Evolutionary conservation across 1,139 yeast species (phyloP).

Genomic region (Suhomyces atakaporum): DNA sequence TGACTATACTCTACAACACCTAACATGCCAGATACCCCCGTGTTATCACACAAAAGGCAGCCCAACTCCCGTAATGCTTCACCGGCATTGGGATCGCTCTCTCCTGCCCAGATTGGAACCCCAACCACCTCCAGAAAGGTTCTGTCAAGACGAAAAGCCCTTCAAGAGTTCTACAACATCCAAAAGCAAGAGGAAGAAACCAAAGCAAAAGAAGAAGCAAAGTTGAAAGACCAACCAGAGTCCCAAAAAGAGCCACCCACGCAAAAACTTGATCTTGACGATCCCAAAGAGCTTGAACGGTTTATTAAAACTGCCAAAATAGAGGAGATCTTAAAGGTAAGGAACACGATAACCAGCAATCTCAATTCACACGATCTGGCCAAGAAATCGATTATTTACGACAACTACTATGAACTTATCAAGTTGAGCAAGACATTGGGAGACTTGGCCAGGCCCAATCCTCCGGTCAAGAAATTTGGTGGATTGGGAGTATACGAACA

Average conservation of each 20-base stretch:
- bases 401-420: constrained; percentile 48
- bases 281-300: constrained; percentile 23
- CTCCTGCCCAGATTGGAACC: constrained; percentile 14
- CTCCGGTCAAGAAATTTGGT: constrained; percentile 4
- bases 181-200: constrained; percentile 21
- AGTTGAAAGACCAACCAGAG: constrained; percentile 6
- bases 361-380: constrained; percentile 44
- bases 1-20: not conserved
- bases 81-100: constrained; percentile 12
- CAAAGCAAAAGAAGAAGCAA: constrained; percentile 8
- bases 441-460: constrained; percentile 27
- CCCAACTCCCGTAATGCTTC: constrained; percentile 12
- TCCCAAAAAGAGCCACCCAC: not conserved
- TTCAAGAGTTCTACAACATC: constrained; percentile 46
- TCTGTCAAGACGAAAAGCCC: constrained; percentile 44
- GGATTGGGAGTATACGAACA: constrained; percentile 16
- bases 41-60: constrained; percentile 17
- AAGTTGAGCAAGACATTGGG: constrained; percentile 42
- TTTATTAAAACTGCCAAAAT: constrained; percentile 22
- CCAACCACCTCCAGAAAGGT: constrained; percentile 27
- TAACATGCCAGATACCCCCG: constrained; percentile 23
- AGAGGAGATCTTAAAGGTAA: constrained; percentile 37
- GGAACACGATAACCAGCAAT: constrained; percentile 35
- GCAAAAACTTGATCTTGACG: constrained; percentile 19
- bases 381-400: constrained; percentile 49